These are phyloP conservation scores for Sedum album DNA, from an alignment of 164 flowering plant species.

Conservation along the genomic window DNA sequence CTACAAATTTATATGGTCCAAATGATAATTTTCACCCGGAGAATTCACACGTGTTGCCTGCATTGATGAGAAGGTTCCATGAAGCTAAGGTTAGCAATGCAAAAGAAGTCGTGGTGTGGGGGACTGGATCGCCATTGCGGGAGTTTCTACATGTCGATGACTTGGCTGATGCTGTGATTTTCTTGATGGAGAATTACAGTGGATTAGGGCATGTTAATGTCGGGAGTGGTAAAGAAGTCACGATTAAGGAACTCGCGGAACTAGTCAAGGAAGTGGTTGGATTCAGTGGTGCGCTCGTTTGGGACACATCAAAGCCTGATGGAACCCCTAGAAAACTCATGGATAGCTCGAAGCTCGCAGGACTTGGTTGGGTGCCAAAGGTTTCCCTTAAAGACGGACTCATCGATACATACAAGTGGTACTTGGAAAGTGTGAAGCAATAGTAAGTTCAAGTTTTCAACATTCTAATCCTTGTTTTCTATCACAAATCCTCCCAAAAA, in stretches of 20 bases:
- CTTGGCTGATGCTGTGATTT: slow-evolving; percentile 78
- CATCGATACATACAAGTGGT: slow-evolving; percentile 80
- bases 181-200: slow-evolving; percentile 65
- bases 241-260: slow-evolving; percentile 79
- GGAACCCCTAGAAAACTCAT: slow-evolving; percentile 95
- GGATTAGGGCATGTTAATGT: slow-evolving; percentile 76
- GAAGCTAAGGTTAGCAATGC: slow-evolving; percentile 60
- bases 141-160: slow-evolving; percentile 94
- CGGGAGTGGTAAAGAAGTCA: slow-evolving; percentile 90
- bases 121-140: slow-evolving; percentile 70
- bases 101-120: slow-evolving; percentile 77
- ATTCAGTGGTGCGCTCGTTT: slow-evolving; percentile 67
- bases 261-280: slow-evolving; percentile 82
- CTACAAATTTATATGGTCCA: slow-evolving; percentile 81
- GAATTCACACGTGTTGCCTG: slow-evolving; percentile 91
- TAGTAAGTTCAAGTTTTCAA: slow-evolving; percentile 11
- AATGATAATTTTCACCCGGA: slow-evolving; percentile 88
- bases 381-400: slow-evolving; percentile 71
- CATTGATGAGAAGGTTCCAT: slow-evolving; percentile 80
- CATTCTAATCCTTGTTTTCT: background rate
- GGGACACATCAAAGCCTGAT: slow-evolving; percentile 86
- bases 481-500: background rate
- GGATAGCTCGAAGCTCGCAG: slow-evolving; percentile 74
- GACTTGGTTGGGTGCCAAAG: too few species aligned
- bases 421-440: slow-evolving; percentile 53